A percentile compares a stretch with the other conserved stretches of the same genome.
phyloP scores from a whole-genome alignment of 2,329 filamentous ascomycete species.

The Cladorrhinum sp. region DNA sequence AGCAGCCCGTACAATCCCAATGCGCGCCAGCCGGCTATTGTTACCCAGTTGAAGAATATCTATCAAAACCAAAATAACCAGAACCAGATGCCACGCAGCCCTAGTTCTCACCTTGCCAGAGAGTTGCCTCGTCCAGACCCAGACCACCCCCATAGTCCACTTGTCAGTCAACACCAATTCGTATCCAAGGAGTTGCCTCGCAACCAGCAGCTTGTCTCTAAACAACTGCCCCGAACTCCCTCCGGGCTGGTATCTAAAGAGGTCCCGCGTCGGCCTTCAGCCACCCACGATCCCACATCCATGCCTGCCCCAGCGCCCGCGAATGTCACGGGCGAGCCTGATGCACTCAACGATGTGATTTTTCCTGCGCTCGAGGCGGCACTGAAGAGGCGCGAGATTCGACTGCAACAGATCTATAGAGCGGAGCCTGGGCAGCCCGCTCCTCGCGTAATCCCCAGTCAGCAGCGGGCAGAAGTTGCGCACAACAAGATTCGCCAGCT shows the following conservation, averaged over 20 bases:
- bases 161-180: conserved; percentile 28
- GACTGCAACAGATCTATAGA: conserved; percentile 53
- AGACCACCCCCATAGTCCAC: conserved; percentile 8
- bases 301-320: conserved; percentile 57
- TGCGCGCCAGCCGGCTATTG: background rate
- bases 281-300: conserved; percentile 37
- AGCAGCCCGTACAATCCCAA: background rate
- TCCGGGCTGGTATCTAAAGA: background rate
- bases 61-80: background rate
- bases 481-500: conserved; percentile 81
- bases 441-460: conserved; percentile 55
- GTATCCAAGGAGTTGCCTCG: conserved; percentile 10
- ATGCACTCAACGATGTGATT: conserved; percentile 86
- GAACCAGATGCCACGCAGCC: background rate
- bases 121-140: conserved; percentile 8
- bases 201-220: conserved; percentile 14
- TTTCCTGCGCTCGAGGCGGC: conserved; percentile 90
- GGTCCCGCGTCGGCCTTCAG: conserved; percentile 22
- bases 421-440: conserved; percentile 28
- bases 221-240: background rate
- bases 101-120: conserved; percentile 12
- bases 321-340: conserved; percentile 67
- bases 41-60: background rate
- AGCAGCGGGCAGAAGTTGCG: conserved; percentile 66
- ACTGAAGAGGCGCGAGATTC: conserved; percentile 71